Base-by-base conservation (phyloP, 148 eudicot genomes). In the Limonium bicolor region DNA sequence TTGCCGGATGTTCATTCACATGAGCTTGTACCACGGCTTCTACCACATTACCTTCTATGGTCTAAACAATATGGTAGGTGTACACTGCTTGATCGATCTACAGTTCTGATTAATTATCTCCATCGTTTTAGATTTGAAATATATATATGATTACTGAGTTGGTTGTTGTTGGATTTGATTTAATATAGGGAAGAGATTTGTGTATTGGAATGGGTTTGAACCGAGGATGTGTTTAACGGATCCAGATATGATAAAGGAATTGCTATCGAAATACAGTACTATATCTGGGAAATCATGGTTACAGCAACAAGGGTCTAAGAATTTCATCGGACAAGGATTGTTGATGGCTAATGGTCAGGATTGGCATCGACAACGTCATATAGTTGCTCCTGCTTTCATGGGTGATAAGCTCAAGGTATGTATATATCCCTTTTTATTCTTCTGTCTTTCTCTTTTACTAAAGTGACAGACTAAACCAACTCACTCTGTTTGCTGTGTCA, bases 371-470 rank as follows among this genome's bases (percentile, higher is more conserved):
- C 96, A 86, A 57, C 55, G 96, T 4, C 96, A 81, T 65, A 72
- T 86, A 48, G 74, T 77, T 17, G 82, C 96, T 26, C 93, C 96
- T 3, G 93, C 86, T 37, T 86, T 86, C 69, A 81, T 59, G 68
- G 75, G 72, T 13, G 86, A 86, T 44, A 77, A 70, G 41, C 83
- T 86, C 58, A 86, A 86, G 96, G 96, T 81, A n/a, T n/a, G n/a
- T n/a, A n/a, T n/a, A n/a, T 18, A 35, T 35, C 3, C 7, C 20
- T 18, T 18, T 38, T 38, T 38, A 15, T 38, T 12, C 14, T n/a
- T n/a, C n/a, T n/a, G n/a, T n/a, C n/a, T n/a, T n/a, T n/a, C n/a
- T n/a, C n/a, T n/a, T n/a, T n/a, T n/a, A n/a, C n/a, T n/a, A n/a
- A n/a, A n/a, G n/a, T n/a, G n/a, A n/a, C n/a, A n/a, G n/a, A n/a